These are phyloP conservation scores for Albatrellus ellisii DNA, from an alignment of 768 basidiomycete species.

Conservation along the genomic window DNA sequence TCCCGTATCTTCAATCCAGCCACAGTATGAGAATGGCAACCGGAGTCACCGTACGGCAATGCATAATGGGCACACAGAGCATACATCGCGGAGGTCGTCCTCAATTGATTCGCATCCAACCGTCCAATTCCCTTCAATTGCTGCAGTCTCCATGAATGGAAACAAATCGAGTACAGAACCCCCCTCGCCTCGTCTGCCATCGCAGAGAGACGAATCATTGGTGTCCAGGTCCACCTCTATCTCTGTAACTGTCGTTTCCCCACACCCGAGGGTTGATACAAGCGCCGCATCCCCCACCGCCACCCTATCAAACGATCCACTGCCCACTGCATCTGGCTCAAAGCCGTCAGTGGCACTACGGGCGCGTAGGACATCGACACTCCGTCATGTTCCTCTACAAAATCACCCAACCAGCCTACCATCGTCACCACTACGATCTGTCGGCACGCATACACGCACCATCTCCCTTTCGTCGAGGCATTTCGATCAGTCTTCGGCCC, in stretches of 20 bases:
- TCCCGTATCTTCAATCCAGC: too few relatives aligned
- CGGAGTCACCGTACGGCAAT: too few relatives aligned
- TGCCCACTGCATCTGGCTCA: not conserved
- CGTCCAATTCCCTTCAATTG: not conserved
- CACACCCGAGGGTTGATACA: not conserved
- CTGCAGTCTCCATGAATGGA: not conserved
- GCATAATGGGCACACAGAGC: too few relatives aligned
- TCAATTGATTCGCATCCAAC: not conserved
- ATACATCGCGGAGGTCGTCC: not conserved
- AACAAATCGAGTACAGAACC: not conserved
- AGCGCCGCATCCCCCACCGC: not conserved
- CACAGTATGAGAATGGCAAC: too few relatives aligned
- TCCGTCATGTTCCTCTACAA: slow-evolving; percentile 35
- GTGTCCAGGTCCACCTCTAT: not conserved
- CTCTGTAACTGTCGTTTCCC: not conserved
- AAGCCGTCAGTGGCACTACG: slow-evolving; percentile 7
- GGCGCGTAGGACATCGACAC: slow-evolving; percentile 32
- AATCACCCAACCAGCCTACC: slow-evolving; percentile 16
- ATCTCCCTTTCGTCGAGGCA: slow-evolving; percentile 12
- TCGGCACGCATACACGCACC: slow-evolving; percentile 10
- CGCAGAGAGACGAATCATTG: not conserved
- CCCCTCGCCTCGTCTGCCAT: not conserved
- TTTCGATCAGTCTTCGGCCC: slow-evolving; percentile 5
- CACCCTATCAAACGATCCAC: not conserved
- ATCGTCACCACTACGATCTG: slow-evolving; percentile 25